Base-by-base conservation (phyloP, 2,329 filamentous ascomycete genomes). In the Trichoderma lentiforme region DNA sequence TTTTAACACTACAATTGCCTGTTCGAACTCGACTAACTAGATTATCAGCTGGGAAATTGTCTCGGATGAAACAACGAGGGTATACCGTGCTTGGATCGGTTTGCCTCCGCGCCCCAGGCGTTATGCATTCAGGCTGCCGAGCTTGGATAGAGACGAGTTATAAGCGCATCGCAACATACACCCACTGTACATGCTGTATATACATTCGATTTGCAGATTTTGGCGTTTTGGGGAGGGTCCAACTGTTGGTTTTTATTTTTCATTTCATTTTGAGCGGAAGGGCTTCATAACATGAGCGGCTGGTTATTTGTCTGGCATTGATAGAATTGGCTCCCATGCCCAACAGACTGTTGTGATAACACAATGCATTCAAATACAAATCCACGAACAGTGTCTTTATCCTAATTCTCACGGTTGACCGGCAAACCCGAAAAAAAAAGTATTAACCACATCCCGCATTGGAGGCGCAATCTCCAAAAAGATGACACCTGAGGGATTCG, bases 61-160 rank as follows among this genome's bases (percentile, higher is more conserved):
- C n/a, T 76, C 79, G 4, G 81, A 82, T 0, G 87, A 89, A 75
- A 65, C 83, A 3, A 73, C 77, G 18, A 84, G 87, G 4, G 75
- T 86, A 7, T 87, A 83, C 80, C 84, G 86, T 72, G 83, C 79
- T 73, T 89, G 85, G 75, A 79, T 89, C 21, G 87, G 87, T 18
- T 79, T 89, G 61, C 87, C 87, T 2, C 83, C 88, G 18, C 78
- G 76, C 5, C 85, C 84, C 1, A 81, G 87, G 70, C 81, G 77
- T 53, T 89, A 87, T 85, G 80, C 76, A 61, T 79, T 88, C 63
- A 75, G 81, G 71, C 76, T 84, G 15, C 85, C 84, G 1, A 80
- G 81, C 62, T 47, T 85, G 4, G 79, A 81, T 69, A 72, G 83
- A 4, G 84, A 88, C 67, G 87, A 89, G 80, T 77, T 89, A 32